Percentiles rank a stretch among this genome's conserved stretches.
These are phyloP conservation scores for Mortierella sp. DNA, from an alignment of 371 early-diverging fungal species.

Conservation along the genomic window DNA sequence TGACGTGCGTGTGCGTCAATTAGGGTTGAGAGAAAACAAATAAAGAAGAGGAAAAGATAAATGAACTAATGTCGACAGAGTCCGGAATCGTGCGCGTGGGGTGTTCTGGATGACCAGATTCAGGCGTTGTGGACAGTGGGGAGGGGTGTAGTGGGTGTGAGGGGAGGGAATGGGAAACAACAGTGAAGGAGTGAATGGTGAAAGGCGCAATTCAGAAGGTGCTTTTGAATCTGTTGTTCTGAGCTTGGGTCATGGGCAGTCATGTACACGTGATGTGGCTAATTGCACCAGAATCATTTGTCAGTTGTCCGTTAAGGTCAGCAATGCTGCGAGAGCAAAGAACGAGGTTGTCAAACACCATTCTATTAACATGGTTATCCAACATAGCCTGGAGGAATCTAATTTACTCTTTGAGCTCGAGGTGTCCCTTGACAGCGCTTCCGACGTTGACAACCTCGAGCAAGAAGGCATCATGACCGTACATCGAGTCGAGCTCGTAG, in stretches of 20 bases:
- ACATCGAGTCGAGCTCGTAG: constrained; percentile 96
- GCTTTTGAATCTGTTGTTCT: constrained; percentile 1
- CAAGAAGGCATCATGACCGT: constrained; percentile 97
- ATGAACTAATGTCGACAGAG: neutral
- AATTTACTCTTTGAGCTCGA: constrained; percentile 71
- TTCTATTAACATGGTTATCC: constrained; percentile 4
- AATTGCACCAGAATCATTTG: neutral
- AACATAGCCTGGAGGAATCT: neutral
- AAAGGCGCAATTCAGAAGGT: neutral
- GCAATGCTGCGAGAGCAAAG: too few species aligned
- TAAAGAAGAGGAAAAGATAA: neutral
- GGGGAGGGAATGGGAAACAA: neutral
- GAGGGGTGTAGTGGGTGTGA: neutral
- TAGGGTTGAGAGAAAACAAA: neutral
- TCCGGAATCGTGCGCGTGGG: neutral
- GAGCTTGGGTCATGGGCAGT: neutral
- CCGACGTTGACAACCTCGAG: constrained; percentile 92
- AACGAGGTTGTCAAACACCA: neutral
- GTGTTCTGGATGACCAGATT: constrained; percentile 3
- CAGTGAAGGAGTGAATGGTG: neutral
- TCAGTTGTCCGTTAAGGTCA: too few species aligned
- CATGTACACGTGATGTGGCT: neutral
- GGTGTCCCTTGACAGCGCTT: constrained; percentile 94
- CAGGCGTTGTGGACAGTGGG: neutral
- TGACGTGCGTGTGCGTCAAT: constrained; percentile 10